phyloP scores from a whole-genome alignment of 129 eudicot genomes.

The Silybum marianum region DNA sequence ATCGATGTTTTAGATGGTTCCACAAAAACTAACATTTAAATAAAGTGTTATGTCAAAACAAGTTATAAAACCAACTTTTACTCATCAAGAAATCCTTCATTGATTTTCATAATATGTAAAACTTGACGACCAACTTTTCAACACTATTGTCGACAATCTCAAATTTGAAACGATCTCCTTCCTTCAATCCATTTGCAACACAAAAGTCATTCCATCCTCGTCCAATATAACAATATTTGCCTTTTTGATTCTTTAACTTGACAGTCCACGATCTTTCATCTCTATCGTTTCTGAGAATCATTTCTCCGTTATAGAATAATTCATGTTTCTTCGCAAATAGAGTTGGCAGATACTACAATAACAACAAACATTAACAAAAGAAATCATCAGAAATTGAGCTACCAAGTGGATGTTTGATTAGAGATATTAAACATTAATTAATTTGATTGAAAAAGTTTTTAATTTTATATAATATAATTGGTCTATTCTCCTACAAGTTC shows the following conservation, averaged over 20 bases:
- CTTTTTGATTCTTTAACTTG: neutral
- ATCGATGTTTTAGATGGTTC: neutral
- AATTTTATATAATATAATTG: too few species aligned
- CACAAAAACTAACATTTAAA: neutral
- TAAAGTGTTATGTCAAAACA: neutral
- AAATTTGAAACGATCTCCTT: conserved; percentile 29
- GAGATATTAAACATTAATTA: too few species aligned
- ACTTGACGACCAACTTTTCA: conserved; percentile 6
- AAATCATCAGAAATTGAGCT: too few species aligned
- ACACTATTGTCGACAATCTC: conserved; percentile 17
- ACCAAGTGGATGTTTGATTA: too few species aligned
- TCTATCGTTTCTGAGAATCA: conserved; percentile 17
- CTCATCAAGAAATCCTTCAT: neutral
- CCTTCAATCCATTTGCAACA: conserved; percentile 20
- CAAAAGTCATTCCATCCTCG: conserved; percentile 29
- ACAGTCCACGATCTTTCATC: conserved; percentile 22
- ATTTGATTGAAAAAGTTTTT: too few species aligned
- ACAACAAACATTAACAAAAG: neutral
- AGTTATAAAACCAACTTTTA: neutral
- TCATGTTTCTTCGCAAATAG: conserved; percentile 17
- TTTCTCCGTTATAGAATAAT: conserved; percentile 8
- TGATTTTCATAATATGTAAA: neutral
- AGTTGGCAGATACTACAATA: conserved; percentile 25
- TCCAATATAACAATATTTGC: neutral
- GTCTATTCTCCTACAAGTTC: too few species aligned